Evolutionary conservation across 2,329 filamentous ascomycete genomes (phyloP).

Genomic region (Pseudogymnoascus sp.): DNA sequence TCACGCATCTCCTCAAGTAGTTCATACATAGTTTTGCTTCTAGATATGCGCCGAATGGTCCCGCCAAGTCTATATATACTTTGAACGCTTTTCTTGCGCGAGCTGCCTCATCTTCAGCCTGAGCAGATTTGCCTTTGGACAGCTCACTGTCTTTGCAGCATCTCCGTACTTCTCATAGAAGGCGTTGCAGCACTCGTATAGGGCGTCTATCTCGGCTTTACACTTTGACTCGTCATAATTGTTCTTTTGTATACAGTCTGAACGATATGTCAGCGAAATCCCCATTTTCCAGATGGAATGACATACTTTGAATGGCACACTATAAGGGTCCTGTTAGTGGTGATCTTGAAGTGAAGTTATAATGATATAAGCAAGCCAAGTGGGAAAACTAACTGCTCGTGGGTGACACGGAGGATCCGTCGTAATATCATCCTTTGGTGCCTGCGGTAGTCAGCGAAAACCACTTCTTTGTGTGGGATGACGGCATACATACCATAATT

Average conservation of each 20-base stretch:
- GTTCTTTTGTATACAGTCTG: conserved; percentile 78
- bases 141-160: conserved; percentile 68
- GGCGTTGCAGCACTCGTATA: conserved; percentile 88
- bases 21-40: not conserved
- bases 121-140: conserved; percentile 73
- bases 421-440: conserved; percentile 61
- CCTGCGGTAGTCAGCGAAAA: conserved; percentile 25
- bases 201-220: conserved; percentile 64
- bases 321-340: conserved; percentile 27
- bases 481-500: not conserved
- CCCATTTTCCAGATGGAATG: conserved; percentile 16
- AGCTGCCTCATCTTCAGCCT: conserved; percentile 75
- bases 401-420: conserved; percentile 77
- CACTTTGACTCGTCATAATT: conserved; percentile 82
- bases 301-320: conserved; percentile 83
- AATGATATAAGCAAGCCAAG: not conserved
- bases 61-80: not conserved
- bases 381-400: conserved; percentile 55
- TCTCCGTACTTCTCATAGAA: conserved; percentile 81
- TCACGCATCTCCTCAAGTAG: not conserved
- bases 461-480: not conserved
- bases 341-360: not conserved
- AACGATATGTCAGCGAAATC: conserved; percentile 7
- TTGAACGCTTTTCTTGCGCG: conserved; percentile 24
- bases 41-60: not conserved